Evolutionary conservation across 164 flowering plant genomes (phyloP).

Genomic region (Berberis thunbergii): DNA sequence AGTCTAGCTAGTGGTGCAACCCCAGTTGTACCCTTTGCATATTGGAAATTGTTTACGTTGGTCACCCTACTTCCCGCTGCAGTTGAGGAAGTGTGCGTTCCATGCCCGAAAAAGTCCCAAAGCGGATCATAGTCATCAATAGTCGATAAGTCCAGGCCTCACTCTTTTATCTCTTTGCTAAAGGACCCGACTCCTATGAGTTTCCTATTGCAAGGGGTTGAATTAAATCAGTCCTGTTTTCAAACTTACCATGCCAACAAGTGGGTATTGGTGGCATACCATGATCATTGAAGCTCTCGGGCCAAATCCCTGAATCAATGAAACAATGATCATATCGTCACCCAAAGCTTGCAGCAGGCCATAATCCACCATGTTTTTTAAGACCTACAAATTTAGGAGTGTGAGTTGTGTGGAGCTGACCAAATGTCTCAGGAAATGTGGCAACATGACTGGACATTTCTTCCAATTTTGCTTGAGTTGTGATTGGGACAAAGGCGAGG

Average conservation of each 20-base stretch:
- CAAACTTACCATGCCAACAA: conserved; percentile 35
- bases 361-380: conserved; percentile 14
- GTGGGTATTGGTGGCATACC: conserved; percentile 32
- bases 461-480: conserved; percentile 16
- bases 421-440: conserved; percentile 1
- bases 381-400: conserved; percentile 24
- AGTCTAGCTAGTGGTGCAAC: conserved; percentile 26
- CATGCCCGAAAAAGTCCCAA: conserved; percentile 34
- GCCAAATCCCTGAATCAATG: conserved; percentile 38
- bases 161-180: conserved; percentile 23
- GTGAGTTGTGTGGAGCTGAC: conserved; percentile 8
- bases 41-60: conserved; percentile 21
- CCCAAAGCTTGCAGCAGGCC: conserved; percentile 24
- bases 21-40: conserved; percentile 31
- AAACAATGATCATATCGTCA: conserved; percentile 31
- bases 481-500: conserved; percentile 14
- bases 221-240: conserved; percentile 24
- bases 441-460: conserved; percentile 7
- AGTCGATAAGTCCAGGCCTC: conserved; percentile 8
- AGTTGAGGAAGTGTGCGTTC: conserved; percentile 36
- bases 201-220: conserved; percentile 33
- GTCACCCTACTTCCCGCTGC: conserved; percentile 21
- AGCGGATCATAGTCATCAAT: conserved; percentile 30
- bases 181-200: conserved; percentile 36
- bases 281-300: conserved; percentile 29